Evolutionary conservation across 1,284 basidiomycete species (phyloP), one percentile per base, ranked within the genome.

Genomic region (Trichosporon coremiiforme): DNA sequence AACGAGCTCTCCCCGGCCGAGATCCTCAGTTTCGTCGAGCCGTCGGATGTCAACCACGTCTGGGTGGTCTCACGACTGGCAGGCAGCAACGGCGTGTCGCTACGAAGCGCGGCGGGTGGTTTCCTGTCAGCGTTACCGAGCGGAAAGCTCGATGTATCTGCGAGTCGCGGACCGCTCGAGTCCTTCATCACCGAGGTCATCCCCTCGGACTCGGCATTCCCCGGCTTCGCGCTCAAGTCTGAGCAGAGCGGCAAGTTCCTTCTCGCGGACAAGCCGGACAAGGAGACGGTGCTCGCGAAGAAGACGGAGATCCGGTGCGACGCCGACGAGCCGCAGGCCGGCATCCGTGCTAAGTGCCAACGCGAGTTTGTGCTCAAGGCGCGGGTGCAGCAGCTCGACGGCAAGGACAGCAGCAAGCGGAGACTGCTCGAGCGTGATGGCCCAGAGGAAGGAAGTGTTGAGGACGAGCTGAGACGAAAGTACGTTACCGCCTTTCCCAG

Each of bases 271-370:
- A n/a, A 64, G 4, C 64, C 74, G 0, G 64, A 69, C 15, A 68
- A 66, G 8, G 67, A 67, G 36, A 53, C 66, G 22, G 70, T 74
- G 62, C 65, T 69, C 9, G 72, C 73, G 9, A 76, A 74, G 35
- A 78, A 88, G 67, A 79, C 93, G 62, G 87, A 90, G 71, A 83
- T 97, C 22, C 86, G 94, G 66, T 92, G 90, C 13, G 94, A 96
- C 78, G 90, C 89, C 71, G 92, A 94, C 64, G 94, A 95, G 77
- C 90, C 89, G 71, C 91, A 93, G 63, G 88, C 89, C 72, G 86
- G 90, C 13, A 93, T 94, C 80, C 90, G 89, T 87, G 88, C 95
- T 68, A 94, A 94, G 84, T 90, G 96, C 64, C 94, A 97, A 85
- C 89, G 87, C 82, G 93, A 93, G 80, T 95, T 92, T 84, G 91